Evolutionary conservation across 768 basidiomycete genomes (phyloP).

Genomic region (Lentinula aciculospora): DNA sequence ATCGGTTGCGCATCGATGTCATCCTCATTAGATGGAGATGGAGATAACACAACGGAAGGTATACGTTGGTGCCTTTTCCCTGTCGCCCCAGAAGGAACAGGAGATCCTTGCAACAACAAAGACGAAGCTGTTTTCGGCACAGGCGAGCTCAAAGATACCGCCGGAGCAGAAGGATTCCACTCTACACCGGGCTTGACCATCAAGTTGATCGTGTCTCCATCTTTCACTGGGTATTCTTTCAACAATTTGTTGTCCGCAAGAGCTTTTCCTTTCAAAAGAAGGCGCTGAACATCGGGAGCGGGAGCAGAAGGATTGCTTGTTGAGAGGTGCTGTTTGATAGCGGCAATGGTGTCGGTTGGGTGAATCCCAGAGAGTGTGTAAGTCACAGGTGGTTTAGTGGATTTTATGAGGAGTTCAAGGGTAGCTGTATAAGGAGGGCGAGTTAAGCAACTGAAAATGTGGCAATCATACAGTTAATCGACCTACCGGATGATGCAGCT

Average conservation of each 20-base stretch:
- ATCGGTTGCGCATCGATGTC: slow-evolving; percentile 32
- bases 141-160: neutral
- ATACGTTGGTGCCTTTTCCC: slow-evolving; percentile 53
- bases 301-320: slow-evolving; percentile 65
- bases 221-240: slow-evolving; percentile 82
- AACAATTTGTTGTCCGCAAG: slow-evolving; percentile 85
- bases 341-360: slow-evolving; percentile 75
- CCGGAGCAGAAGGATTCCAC: slow-evolving; percentile 45
- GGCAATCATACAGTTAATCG: neutral
- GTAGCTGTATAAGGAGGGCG: slow-evolving; percentile 24
- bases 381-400: slow-evolving; percentile 77
- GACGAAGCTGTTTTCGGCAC: slow-evolving; percentile 2
- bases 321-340: slow-evolving; percentile 69
- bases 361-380: slow-evolving; percentile 63
- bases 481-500: slow-evolving; percentile 27
- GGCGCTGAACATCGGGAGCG: slow-evolving; percentile 72
- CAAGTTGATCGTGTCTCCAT: slow-evolving; percentile 79
- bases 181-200: slow-evolving; percentile 76
- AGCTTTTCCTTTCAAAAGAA: slow-evolving; percentile 92
- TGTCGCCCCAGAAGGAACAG: slow-evolving; percentile 17
- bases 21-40: slow-evolving; percentile 53
- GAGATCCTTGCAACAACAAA: slow-evolving; percentile 15
- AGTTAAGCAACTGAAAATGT: neutral
- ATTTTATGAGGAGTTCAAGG: slow-evolving; percentile 82
- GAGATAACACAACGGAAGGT: slow-evolving; percentile 75